These are phyloP conservation scores for Alternaria longipes DNA, from an alignment of 2,329 filamentous ascomycete genomes.

Conservation along the genomic window DNA sequence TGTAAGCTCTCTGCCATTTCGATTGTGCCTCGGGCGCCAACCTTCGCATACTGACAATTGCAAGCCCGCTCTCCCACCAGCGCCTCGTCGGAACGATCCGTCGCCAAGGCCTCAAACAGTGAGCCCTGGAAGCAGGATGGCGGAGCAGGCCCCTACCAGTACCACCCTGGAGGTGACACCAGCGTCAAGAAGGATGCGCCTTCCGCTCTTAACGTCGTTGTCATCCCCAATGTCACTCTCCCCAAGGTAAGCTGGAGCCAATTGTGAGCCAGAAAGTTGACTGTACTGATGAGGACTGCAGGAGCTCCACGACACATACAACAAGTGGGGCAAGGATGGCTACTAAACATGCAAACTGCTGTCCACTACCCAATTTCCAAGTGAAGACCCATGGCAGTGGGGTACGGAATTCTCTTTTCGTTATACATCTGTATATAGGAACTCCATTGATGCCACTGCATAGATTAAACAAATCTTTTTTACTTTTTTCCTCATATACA, in stretches of 20 bases:
- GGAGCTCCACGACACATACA: slow-evolving; percentile 95
- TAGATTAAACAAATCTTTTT: slow-evolving; percentile 13
- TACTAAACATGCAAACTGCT: slow-evolving; percentile 58
- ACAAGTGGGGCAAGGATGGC: slow-evolving; percentile 99
- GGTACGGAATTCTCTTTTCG: slow-evolving; percentile 7
- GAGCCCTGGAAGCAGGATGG: slow-evolving; percentile 89
- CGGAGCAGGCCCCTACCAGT: slow-evolving; percentile 67
- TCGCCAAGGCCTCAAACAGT: slow-evolving; percentile 76
- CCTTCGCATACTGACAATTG: slow-evolving; percentile 23
- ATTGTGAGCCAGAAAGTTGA: not conserved
- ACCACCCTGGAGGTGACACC: slow-evolving; percentile 81
- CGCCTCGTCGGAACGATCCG: slow-evolving; percentile 79
- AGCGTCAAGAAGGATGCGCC: slow-evolving; percentile 86
- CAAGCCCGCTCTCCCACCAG: slow-evolving; percentile 84
- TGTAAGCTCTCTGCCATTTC: slow-evolving; percentile 60
- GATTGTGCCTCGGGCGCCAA: slow-evolving; percentile 11
- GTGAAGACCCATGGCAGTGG: not conserved
- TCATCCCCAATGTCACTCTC: slow-evolving; percentile 91
- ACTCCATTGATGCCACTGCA: slow-evolving; percentile 11
- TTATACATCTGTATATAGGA: slow-evolving; percentile 30
- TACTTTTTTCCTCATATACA: not conserved
- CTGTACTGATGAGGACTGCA: slow-evolving; percentile 47
- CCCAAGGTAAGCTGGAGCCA: slow-evolving; percentile 66
- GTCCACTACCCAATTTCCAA: slow-evolving; percentile 3
- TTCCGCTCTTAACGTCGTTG: slow-evolving; percentile 92